Percentiles rank a stretch among this genome's conserved stretches.
phyloP scores from a whole-genome alignment of 306 rosid species.

The Carpinus fangiana region DNA sequence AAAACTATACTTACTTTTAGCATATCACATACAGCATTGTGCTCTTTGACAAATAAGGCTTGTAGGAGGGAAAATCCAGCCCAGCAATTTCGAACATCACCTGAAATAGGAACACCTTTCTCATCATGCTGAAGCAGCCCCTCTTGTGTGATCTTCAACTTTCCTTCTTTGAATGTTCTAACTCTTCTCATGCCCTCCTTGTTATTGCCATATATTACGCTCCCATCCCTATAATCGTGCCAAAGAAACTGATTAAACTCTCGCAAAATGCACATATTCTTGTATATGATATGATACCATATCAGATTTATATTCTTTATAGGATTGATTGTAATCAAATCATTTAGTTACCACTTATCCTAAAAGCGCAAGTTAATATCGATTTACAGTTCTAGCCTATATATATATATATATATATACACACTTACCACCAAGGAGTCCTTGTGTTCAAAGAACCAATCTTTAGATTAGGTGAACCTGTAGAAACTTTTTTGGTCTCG shows the following conservation, averaged over 20 bases:
- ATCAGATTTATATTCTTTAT: too few relatives aligned
- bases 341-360: too few relatives aligned
- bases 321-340: too few relatives aligned
- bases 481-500: conserved; percentile 52
- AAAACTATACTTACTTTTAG: conserved; percentile 63
- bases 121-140: conserved; percentile 70
- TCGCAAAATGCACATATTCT: neutral
- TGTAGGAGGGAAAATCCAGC: conserved; percentile 71
- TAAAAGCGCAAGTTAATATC: too few relatives aligned
- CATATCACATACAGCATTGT: conserved; percentile 71
- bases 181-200: conserved; percentile 57
- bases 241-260: neutral
- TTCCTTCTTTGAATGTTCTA: conserved; percentile 66
- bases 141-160: conserved; percentile 55
- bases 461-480: conserved; percentile 36
- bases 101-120: conserved; percentile 68
- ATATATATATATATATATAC: too few relatives aligned
- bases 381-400: too few relatives aligned
- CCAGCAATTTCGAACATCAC: conserved; percentile 78
- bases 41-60: conserved; percentile 71
- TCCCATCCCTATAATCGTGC: conserved; percentile 66
- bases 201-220: conserved; percentile 73
- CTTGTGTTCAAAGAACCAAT: conserved; percentile 53
- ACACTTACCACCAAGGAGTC: conserved; percentile 92
- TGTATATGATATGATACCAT: too few relatives aligned